These are phyloP conservation scores for Tieghemiomyces parasiticus DNA, from an alignment of 192 early-diverging fungal genomes.

Conservation along the genomic window DNA sequence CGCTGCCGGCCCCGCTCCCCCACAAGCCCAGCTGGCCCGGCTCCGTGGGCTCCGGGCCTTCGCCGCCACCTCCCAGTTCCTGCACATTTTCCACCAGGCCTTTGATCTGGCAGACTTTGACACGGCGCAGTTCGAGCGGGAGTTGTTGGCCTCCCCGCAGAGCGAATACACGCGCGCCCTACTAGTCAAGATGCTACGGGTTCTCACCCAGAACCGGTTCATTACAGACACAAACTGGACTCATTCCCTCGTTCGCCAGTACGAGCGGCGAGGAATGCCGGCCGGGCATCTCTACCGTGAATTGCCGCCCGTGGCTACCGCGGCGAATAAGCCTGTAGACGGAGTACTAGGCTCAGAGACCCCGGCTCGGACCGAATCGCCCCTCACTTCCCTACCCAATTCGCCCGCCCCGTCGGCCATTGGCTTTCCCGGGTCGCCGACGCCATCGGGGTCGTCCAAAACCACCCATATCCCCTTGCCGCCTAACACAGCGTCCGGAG, in stretches of 20 bases:
- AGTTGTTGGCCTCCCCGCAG: background rate
- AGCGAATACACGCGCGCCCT: background rate
- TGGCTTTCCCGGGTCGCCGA: background rate
- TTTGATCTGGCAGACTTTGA: conserved; percentile 5
- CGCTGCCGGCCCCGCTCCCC: no score
- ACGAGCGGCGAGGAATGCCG: background rate
- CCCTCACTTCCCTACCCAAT: background rate
- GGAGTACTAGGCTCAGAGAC: background rate
- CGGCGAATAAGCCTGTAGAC: background rate
- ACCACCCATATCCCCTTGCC: no score
- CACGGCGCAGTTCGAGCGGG: background rate
- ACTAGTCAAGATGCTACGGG: conserved; percentile 6
- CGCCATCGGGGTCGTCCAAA: no score
- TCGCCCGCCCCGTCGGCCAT: background rate
- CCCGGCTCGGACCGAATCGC: background rate
- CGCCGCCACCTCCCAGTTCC: conserved; percentile 3
- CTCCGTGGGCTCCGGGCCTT: background rate
- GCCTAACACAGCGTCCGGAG: no score
- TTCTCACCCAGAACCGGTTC: background rate
- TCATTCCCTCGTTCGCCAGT: background rate
- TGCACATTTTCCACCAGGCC: conserved; percentile 5
- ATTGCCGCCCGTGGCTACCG: background rate
- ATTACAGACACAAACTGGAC: background rate
- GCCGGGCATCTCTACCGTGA: background rate
- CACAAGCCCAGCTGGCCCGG: background rate